phyloP scores from a whole-genome alignment of 2,329 filamentous ascomycete genomes.

The Ustilaginoidea virens region DNA sequence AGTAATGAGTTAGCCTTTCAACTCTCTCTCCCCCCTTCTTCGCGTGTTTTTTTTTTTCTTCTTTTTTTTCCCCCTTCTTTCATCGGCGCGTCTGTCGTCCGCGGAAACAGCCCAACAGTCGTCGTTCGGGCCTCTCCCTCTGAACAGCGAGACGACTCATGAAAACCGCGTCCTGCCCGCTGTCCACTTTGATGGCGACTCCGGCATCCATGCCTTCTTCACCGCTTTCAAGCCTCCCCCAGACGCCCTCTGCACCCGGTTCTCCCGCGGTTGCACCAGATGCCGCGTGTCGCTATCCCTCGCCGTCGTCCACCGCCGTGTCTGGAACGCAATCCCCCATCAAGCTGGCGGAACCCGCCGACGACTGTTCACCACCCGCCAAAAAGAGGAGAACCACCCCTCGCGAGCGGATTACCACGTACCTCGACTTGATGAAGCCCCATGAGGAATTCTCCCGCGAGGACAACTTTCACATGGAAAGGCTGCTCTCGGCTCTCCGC shows the following conservation, averaged over 20 bases:
- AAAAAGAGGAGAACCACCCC: constrained; percentile 58
- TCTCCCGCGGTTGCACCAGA: constrained; percentile 25
- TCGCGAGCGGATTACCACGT: constrained; percentile 60
- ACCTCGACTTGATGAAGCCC: constrained; percentile 52
- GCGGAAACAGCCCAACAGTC: background rate
- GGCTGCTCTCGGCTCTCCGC: constrained; percentile 58
- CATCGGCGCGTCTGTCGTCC: background rate
- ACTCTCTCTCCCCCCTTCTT: background rate
- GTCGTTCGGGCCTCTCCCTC: too few relatives aligned
- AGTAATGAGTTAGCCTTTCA: too few relatives aligned
- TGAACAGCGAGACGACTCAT: too few relatives aligned
- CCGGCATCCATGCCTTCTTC: constrained; percentile 30
- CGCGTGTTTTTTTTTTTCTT: background rate
- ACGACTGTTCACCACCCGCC: constrained; percentile 49
- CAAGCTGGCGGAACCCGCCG: constrained; percentile 24
- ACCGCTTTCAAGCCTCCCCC: constrained; percentile 36
- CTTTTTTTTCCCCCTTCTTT: background rate
- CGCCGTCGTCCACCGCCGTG: constrained; percentile 29
- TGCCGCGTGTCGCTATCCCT: constrained; percentile 32
- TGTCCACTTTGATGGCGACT: constrained; percentile 14
- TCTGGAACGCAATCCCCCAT: constrained; percentile 37
- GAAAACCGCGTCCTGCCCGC: constrained; percentile 5
- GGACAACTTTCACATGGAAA: constrained; percentile 43
- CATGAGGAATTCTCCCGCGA: constrained; percentile 30
- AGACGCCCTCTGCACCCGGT: constrained; percentile 34